Evolutionary conservation across 2,329 filamentous ascomycete species (phyloP), one percentile per base, ranked within the genome.

Genomic region (Botrytis paeoniae): DNA sequence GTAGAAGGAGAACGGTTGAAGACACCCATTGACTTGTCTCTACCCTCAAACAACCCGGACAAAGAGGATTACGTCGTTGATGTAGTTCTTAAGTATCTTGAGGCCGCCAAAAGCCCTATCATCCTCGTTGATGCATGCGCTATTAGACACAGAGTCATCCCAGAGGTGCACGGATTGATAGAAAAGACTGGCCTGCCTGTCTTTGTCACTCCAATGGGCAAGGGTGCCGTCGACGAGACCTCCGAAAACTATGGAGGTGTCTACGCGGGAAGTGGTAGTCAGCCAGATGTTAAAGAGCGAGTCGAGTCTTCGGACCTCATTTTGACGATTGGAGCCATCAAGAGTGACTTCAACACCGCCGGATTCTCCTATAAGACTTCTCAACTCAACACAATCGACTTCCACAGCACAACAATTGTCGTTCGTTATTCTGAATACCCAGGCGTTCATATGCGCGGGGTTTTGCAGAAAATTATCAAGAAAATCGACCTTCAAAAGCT

Each of bases 171-270:
- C 77, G 87, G 88, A 12, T 85, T 97, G 25, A 84, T 97, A 69
- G 85, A 91, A 74, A 93, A 91, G 81, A 93, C 93, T 1, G 85
- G 89, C 6, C 84, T 97, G 12, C 94, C 94, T 7, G 91, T 93
- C 0, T 97, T 96, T 78, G 92, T 95, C n/a, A 92, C 93, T 0
- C 93, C 94, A 3, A 97, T 97, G 92, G 94, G 94, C 64, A 97
- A 97, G 83, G 89, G 93, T 29, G 92, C 92, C 32, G 88, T 97
- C 64, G 88, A 96, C 78, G 94, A 97, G 82, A 88, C 87, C 2
- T 86, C 92, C 64, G 84, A 87, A n/a, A 92, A 89, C 79, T 97
- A 92, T 77, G 92, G 92, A 35, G 94, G 94, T 75, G 92, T 97
- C 8, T 97, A 97, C 81, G 92, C 92, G 14, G 94, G 94, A n/a